Conservation (phyloP, 495 filamentous ascomycete species). For the Trichoderma erinaceum region DNA sequence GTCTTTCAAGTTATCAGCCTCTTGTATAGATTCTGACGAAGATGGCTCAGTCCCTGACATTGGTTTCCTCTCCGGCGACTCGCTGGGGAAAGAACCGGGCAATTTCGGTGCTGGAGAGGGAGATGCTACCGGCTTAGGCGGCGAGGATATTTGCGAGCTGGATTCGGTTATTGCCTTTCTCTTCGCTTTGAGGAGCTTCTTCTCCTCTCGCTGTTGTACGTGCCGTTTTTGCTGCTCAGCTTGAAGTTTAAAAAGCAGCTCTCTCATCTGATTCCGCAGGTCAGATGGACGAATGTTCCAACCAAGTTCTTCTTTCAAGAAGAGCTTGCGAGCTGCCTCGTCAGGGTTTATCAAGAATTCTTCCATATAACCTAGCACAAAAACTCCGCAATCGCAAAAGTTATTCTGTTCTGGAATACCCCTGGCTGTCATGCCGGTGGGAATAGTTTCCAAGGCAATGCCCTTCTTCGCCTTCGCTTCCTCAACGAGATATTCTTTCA, state of each 20-base stretch:
- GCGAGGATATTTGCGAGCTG: not conserved
- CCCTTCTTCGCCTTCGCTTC: conserved; percentile 65
- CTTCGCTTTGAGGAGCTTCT: conserved; percentile 7
- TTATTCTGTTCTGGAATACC: conserved; percentile 76
- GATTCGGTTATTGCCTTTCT: not conserved
- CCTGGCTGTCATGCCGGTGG: conserved; percentile 53
- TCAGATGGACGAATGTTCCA: conserved; percentile 34
- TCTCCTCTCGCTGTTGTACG: conserved; percentile 22
- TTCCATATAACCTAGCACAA: conserved; percentile 72
- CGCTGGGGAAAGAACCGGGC: not conserved
- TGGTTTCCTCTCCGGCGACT: not conserved
- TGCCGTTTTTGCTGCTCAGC: conserved; percentile 27
- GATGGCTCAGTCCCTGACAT: not conserved
- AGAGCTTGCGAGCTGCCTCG: conserved; percentile 43
- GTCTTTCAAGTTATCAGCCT: not conserved
- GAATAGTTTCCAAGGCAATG: conserved; percentile 46
- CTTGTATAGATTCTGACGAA: not conserved
- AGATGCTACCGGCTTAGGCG: not conserved
- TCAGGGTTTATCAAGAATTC: conserved; percentile 69
- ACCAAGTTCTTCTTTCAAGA: conserved; percentile 25
- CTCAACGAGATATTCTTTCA: conserved; percentile 69
- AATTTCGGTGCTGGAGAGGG: not conserved
- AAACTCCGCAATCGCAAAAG: conserved; percentile 83
- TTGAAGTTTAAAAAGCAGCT: conserved; percentile 33
- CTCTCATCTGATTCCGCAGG: conserved; percentile 32